Conservation (phyloP, 2,329 filamentous ascomycete genomes). For the Fusarium pininemorale region DNA sequence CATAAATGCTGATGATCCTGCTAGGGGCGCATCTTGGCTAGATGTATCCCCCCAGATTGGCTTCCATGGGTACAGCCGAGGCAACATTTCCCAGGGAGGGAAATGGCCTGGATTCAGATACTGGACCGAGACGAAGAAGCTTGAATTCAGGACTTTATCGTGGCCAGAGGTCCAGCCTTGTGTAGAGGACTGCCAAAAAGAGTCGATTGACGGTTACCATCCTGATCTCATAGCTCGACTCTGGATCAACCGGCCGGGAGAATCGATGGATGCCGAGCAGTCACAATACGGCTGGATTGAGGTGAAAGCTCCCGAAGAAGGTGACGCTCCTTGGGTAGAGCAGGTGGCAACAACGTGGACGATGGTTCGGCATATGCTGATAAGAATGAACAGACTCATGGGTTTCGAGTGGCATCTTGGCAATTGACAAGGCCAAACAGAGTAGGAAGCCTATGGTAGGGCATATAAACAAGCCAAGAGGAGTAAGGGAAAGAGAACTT, state of each 20-base stretch:
- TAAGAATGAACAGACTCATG: neutral
- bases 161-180: neutral
- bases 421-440: accelerated
- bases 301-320: neutral
- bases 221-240: neutral
- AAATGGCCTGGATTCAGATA: neutral
- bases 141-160: neutral
- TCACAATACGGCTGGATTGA: neutral
- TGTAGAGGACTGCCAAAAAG: no score
- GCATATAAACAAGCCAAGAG: accelerated
- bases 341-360: neutral
- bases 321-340: neutral
- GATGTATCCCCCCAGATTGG: neutral
- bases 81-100: no score
- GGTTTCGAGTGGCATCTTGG: neutral
- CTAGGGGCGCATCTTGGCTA: accelerated
- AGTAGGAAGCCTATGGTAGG: neutral
- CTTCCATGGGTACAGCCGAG: neutral
- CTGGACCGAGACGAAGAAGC: neutral
- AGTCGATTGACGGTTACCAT: neutral
- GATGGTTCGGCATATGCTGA: neutral
- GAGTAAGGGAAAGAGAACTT: no score
- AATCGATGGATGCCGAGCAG: neutral
- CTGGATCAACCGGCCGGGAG: neutral
- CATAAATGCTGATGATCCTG: neutral